Conservation (phyloP, 1,139 yeast genomes). For the Hansenula sp. region DNA sequence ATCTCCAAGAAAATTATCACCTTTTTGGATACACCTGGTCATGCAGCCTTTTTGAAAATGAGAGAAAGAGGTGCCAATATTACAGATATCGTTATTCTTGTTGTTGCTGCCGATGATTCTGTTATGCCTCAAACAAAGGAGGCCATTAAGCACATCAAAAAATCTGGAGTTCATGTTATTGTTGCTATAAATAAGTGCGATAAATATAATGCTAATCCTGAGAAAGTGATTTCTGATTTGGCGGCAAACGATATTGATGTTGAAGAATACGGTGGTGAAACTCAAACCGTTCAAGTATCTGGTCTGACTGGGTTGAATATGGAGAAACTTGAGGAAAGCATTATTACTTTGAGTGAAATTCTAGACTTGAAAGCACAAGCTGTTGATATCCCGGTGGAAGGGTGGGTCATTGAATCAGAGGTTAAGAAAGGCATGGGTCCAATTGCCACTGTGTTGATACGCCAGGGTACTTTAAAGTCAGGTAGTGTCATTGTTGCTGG, state of each 20-base stretch:
- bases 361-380: slow-evolving; percentile 63
- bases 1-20: slow-evolving; percentile 73
- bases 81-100: slow-evolving; percentile 88
- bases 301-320: slow-evolving; percentile 84
- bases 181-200: slow-evolving; percentile 95
- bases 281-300: slow-evolving; percentile 83
- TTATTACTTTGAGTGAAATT: slow-evolving; percentile 79
- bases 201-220: slow-evolving; percentile 64
- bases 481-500: slow-evolving; percentile 84
- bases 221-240: slow-evolving; percentile 73
- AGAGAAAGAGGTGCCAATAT: slow-evolving; percentile 94
- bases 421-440: slow-evolving; percentile 81
- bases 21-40: slow-evolving; percentile 97
- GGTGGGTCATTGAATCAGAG: slow-evolving; percentile 87
- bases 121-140: slow-evolving; percentile 98
- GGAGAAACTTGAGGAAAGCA: slow-evolving; percentile 87
- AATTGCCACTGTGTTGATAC: slow-evolving; percentile 79
- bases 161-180: slow-evolving; percentile 43
- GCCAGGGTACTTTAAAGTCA: slow-evolving; percentile 69
- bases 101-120: slow-evolving; percentile 98
- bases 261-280: slow-evolving; percentile 94
- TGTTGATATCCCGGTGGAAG: slow-evolving; percentile 56
- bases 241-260: slow-evolving; percentile 77
- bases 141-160: slow-evolving; percentile 90
- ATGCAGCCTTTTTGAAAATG: slow-evolving; percentile 94